Evolutionary conservation across 2,329 filamentous ascomycete genomes (phyloP).

Genomic region (Ophiosphaerella herpotricha): DNA sequence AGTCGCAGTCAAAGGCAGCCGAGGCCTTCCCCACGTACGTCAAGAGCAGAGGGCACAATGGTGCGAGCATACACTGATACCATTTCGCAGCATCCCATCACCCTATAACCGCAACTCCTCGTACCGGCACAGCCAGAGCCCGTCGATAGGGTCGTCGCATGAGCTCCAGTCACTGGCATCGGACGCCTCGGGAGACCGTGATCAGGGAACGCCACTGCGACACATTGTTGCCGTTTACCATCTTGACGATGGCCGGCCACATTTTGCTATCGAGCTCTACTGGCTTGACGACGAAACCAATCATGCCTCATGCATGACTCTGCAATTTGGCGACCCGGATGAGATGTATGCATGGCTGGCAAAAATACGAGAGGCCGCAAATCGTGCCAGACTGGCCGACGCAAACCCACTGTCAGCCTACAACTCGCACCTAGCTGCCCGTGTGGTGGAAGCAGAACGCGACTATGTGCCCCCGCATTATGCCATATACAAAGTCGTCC

Average conservation of each 20-base stretch:
- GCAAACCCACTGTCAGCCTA: slow-evolving; percentile 60
- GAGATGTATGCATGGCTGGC: slow-evolving; percentile 70
- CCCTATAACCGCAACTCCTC: slow-evolving; percentile 49
- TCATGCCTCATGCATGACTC: slow-evolving; percentile 64
- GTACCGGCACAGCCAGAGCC: slow-evolving; percentile 60
- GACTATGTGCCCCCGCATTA: slow-evolving; percentile 72
- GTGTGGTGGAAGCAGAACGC: slow-evolving; percentile 66
- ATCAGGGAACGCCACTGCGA: slow-evolving; percentile 64
- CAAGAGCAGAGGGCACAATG: background rate
- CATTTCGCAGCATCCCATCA: slow-evolving; percentile 29
- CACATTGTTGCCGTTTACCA: slow-evolving; percentile 71
- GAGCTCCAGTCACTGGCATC: slow-evolving; percentile 61
- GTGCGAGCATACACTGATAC: slow-evolving; percentile 11
- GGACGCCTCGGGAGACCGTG: slow-evolving; percentile 57
- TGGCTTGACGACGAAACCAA: slow-evolving; percentile 69
- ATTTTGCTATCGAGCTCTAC: slow-evolving; percentile 69
- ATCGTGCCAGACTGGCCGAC: slow-evolving; percentile 58
- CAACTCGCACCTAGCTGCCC: slow-evolving; percentile 65
- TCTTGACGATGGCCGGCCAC: slow-evolving; percentile 68
- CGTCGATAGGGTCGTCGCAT: slow-evolving; percentile 64
- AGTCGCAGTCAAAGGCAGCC: slow-evolving; percentile 67
- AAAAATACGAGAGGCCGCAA: slow-evolving; percentile 64
- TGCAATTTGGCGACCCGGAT: slow-evolving; percentile 67
- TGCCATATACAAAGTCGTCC: slow-evolving; percentile 70
- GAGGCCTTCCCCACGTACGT: slow-evolving; percentile 61